Conservation (phyloP, 2,329 filamentous ascomycete genomes). For the Aquanectria penicillioides region DNA sequence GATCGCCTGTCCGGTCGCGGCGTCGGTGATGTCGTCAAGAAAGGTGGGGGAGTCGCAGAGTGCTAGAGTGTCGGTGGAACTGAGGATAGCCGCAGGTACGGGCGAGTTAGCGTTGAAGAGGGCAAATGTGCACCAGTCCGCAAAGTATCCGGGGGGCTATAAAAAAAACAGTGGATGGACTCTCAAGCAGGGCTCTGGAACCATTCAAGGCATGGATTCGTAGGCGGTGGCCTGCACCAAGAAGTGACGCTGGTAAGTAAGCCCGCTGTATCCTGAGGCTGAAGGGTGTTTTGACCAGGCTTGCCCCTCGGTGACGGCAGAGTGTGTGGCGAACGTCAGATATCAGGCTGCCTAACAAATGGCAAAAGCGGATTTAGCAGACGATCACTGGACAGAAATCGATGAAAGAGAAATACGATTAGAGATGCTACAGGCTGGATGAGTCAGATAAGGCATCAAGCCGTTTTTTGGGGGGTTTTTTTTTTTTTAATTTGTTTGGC, state of each 20-base stretch:
- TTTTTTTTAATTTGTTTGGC: conserved; percentile 3
- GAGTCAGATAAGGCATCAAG: conserved; percentile 5
- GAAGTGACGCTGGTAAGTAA: conserved; percentile 10
- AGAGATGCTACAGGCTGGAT: background rate
- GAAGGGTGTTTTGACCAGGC: conserved; percentile 26
- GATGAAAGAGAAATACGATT: background rate
- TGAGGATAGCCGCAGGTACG: conserved; percentile 23
- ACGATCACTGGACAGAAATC: background rate
- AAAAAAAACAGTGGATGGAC: conserved; percentile 12
- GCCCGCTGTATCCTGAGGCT: conserved; percentile 37
- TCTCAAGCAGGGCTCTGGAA: background rate
- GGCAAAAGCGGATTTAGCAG: background rate
- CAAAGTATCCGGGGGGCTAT: conserved; percentile 2
- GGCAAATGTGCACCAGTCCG: background rate
- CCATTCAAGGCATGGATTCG: conserved; percentile 10
- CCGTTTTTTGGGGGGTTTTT: background rate
- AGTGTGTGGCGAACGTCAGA: conserved; percentile 33
- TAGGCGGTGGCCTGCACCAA: conserved; percentile 8
- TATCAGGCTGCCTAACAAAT: conserved; percentile 10
- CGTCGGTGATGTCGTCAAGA: conserved; percentile 40
- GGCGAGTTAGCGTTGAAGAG: conserved; percentile 28
- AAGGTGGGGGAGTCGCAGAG: conserved; percentile 31
- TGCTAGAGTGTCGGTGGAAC: conserved; percentile 35
- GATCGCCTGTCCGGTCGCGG: conserved; percentile 23
- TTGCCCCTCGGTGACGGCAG: conserved; percentile 35